Conservation (phyloP, 352 stramenopile species). For the Globisporangium takayamanum region DNA sequence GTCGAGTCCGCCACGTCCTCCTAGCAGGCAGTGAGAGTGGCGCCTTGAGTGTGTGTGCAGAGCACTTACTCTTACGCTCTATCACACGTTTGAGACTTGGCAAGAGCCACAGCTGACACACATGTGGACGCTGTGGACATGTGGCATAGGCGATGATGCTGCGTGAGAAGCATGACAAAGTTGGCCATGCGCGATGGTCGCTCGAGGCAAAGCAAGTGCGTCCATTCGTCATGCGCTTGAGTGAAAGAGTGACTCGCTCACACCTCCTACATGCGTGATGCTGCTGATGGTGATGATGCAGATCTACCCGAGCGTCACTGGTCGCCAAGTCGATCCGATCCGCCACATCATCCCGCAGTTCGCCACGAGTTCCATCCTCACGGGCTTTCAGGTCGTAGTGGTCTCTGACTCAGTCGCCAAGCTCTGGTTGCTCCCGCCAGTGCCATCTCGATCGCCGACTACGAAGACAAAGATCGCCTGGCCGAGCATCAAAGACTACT, state of each 20-base stretch:
- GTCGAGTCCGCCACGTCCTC: constrained; percentile 18
- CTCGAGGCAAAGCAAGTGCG: constrained; percentile 8
- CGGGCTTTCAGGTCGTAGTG: constrained; percentile 21
- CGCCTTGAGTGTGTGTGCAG: constrained; percentile 27
- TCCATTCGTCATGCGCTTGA: neutral
- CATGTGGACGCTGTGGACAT: neutral
- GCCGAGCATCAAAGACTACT: constrained; percentile 37
- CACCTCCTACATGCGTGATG: too few species aligned
- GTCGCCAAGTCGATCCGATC: constrained; percentile 22
- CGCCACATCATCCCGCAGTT: constrained; percentile 20
- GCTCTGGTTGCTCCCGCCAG: constrained; percentile 18
- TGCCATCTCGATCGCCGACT: neutral
- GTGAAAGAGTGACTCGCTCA: neutral
- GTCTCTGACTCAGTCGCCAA: constrained; percentile 27
- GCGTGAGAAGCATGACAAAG: neutral
- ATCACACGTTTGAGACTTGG: neutral
- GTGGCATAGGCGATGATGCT: neutral
- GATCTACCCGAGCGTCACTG: constrained; percentile 32
- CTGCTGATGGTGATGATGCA: constrained; percentile 3
- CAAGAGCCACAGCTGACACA: neutral
- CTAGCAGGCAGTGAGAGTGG: constrained; percentile 29
- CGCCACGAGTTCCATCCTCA: constrained; percentile 1
- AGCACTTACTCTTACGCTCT: neutral
- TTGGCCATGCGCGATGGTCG: neutral
- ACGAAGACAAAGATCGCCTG: constrained; percentile 14